Conservation (phyloP, 352 stramenopile species). For the Blastocystis sp. region DNA sequence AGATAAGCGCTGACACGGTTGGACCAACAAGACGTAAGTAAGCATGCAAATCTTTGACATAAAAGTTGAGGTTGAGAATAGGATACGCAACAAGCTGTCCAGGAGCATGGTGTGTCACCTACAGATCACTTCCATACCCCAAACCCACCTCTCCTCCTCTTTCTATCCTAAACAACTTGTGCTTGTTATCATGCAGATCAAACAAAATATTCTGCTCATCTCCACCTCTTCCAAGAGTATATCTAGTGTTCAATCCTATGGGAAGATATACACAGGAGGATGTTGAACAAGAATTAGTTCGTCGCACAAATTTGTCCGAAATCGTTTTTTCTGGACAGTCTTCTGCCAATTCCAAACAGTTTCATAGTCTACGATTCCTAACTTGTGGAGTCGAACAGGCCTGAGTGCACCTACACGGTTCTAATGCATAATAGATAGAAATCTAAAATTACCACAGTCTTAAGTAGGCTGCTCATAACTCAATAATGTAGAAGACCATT, state of each 20-base stretch:
- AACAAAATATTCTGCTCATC: conserved; percentile 62
- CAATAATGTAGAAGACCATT: neutral
- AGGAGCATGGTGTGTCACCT: conserved; percentile 57
- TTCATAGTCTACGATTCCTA: conserved; percentile 49
- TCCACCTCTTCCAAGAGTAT: conserved; percentile 47
- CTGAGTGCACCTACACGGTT: neutral
- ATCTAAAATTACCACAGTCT: neutral
- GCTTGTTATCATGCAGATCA: conserved; percentile 45
- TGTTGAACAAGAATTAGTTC: conserved; percentile 60
- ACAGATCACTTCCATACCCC: neutral
- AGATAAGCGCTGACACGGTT: neutral
- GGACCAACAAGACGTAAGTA: conserved; percentile 27
- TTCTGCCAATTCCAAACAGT: conserved; percentile 63
- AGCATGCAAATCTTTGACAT: conserved; percentile 56
- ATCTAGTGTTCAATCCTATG: neutral
- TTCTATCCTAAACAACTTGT: conserved; percentile 50
- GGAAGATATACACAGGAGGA: conserved; percentile 43
- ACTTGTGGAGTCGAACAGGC: conserved; percentile 19
- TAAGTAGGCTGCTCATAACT: conserved; percentile 23
- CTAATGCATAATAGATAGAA: neutral
- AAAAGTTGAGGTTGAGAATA: conserved; percentile 62
- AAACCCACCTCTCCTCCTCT: conserved; percentile 17
- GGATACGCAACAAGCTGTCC: conserved; percentile 60
- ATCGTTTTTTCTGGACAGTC: conserved; percentile 45
- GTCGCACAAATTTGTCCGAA: conserved; percentile 49